Evolutionary conservation across 1,284 basidiomycete genomes (phyloP), one percentile per base, ranked within the genome.

Genomic region (Ceratobasidium sp.): DNA sequence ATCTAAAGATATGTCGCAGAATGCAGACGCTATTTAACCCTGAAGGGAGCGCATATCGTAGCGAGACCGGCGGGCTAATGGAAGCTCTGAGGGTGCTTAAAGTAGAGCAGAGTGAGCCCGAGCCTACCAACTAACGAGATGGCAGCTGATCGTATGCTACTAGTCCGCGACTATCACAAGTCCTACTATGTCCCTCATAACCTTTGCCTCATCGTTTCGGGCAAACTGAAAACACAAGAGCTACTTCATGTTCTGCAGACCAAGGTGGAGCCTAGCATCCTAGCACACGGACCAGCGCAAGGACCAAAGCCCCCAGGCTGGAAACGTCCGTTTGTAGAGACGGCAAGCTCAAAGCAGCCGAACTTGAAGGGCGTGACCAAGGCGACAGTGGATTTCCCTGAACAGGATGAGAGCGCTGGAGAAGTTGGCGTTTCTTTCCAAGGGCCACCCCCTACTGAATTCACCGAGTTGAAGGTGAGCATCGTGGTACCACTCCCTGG

Each of bases 51-150:
- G 97, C 90, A 14, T 98, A 99, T 79, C 87, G 96, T 23, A 96
- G 93, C 78, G 97, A 99, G 83, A 98, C 96, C 0, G 97, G 97
- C 30, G 97, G 97, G 56, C 82, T 99, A 44, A 95, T 98, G 93
- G 89, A 92, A 76, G 94, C 93, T 1, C 83, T 99, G 48, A 86
- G 97, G 46, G 87, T 91, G 9, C 83, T 99, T 72, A 92, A 89
- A 3, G 90, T 95, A 30, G 90, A 98, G 76, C 90, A 96, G 83
- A 96, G 96, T 97, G 79, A 81, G 84, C 72, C 12, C 6, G 23
- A 33, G 28, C 9, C 58, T 77, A 38, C 66, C 25, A 72, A 73
- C 53, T 38, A 66, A 25, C 28, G 42, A 33, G 38, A 23, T 23
- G 46, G 33, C 38, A 25, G 74, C 75, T 63, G 18, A 69, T 30